Percentiles rank a stretch among this genome's conserved stretches.
Evolutionary conservation across 345 rosid genomes (phyloP).

Genomic region (Populus nigra): DNA sequence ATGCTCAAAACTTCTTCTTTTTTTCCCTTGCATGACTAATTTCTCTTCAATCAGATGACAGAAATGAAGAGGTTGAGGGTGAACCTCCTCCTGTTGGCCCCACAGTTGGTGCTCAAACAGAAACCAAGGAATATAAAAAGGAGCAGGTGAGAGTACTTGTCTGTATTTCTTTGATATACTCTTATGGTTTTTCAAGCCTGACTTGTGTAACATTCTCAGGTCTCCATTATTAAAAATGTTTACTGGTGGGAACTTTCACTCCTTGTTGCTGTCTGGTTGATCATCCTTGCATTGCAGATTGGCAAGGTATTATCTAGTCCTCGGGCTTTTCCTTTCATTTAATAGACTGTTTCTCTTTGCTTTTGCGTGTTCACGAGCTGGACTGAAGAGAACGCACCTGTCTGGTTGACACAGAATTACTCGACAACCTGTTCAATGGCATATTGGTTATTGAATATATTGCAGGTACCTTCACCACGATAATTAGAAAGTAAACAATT

Average conservation of each 20-base stretch:
- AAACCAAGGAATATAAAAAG: conserved; percentile 15
- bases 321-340: not conserved
- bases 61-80: conserved; percentile 27
- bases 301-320: conserved; percentile 34
- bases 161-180: not conserved
- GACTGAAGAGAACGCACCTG: not conserved
- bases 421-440: conserved; percentile 13
- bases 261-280: conserved; percentile 45
- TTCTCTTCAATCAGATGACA: conserved; percentile 23
- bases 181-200: not conserved
- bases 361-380: not conserved
- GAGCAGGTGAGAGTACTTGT: not conserved
- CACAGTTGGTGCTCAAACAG: not conserved
- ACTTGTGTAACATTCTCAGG: conserved; percentile 26
- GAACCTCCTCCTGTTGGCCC: conserved; percentile 35
- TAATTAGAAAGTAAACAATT: too few relatives aligned
- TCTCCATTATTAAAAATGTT: conserved; percentile 35
- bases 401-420: conserved; percentile 15
- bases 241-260: conserved; percentile 48
- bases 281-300: conserved; percentile 46
- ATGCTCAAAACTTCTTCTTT: not conserved
- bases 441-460: conserved; percentile 18
- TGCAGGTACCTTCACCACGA: conserved; percentile 7
- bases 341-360: not conserved
- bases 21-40: not conserved